Percentiles rank a stretch among this genome's conserved stretches.
Conservation (phyloP, 495 filamentous ascomycete genomes). For the Lasiosphaeris hirsuta region DNA sequence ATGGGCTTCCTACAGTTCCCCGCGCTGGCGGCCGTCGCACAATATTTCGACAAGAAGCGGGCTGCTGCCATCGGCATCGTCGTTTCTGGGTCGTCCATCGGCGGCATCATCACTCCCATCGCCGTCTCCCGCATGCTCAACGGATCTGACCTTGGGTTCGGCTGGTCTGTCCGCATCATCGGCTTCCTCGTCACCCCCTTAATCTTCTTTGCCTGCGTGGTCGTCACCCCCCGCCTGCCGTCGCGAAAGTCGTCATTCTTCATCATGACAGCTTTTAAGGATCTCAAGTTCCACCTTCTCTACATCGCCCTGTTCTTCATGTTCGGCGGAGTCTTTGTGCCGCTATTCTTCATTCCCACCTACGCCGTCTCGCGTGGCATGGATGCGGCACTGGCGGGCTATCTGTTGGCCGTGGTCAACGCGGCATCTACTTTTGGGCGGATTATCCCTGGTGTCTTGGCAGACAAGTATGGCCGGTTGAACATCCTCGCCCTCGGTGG, state of each 20-base stretch:
- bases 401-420: slow-evolving; percentile 28
- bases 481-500: slow-evolving; percentile 43
- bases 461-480: slow-evolving; percentile 51
- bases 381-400: slow-evolving; percentile 38
- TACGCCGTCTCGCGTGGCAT: slow-evolving; percentile 50
- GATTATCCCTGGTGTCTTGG: slow-evolving; percentile 52
- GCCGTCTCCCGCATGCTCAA: slow-evolving; percentile 41
- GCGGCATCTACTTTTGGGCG: slow-evolving; percentile 53
- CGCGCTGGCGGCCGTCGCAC: slow-evolving; percentile 47
- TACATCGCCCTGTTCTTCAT: slow-evolving; percentile 40
- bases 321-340: slow-evolving; percentile 52
- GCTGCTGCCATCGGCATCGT: slow-evolving; percentile 54
- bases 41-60: slow-evolving; percentile 54
- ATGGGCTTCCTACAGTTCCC: slow-evolving; percentile 52
- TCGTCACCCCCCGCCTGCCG: slow-evolving; percentile 47
- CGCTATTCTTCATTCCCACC: slow-evolving; percentile 53
- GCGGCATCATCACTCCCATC: slow-evolving; percentile 53
- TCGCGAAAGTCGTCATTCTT: slow-evolving; percentile 42
- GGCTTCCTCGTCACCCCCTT: slow-evolving; percentile 54
- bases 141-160: slow-evolving; percentile 46
- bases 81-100: slow-evolving; percentile 54
- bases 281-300: slow-evolving; percentile 35
- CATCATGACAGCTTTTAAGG: slow-evolving; percentile 34
- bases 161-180: slow-evolving; percentile 57
- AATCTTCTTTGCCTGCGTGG: slow-evolving; percentile 38